A percentile compares a stretch with the other conserved stretches of the same genome.
phyloP scores from a whole-genome alignment of 208 protist species.

The Leishmania arabica region DNA sequence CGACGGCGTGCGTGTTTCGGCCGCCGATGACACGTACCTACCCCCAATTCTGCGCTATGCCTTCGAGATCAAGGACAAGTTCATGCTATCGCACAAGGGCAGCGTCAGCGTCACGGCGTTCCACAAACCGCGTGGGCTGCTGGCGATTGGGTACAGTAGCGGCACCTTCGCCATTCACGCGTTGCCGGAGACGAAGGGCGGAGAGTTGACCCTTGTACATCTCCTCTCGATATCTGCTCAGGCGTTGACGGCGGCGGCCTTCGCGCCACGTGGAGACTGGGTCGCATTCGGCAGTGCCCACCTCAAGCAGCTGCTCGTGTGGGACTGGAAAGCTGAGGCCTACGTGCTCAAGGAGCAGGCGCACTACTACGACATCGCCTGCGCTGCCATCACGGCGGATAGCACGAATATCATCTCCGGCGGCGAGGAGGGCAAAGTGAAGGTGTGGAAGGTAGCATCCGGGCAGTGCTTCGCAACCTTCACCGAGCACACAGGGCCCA shows the following conservation, averaged over 20 bases:
- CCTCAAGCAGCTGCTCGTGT: slow-evolving; percentile 93
- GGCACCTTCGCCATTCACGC: slow-evolving; percentile 92
- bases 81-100: slow-evolving; percentile 89
- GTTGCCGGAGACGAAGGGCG: slow-evolving; percentile 33
- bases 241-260: slow-evolving; percentile 83
- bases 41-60: slow-evolving; percentile 75
- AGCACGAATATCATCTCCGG: slow-evolving; percentile 89
- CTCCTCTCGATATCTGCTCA: slow-evolving; percentile 92
- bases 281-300: slow-evolving; percentile 90
- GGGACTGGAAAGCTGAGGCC: slow-evolving; percentile 93
- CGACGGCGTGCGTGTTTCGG: slow-evolving; percentile 80
- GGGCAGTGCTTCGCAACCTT: slow-evolving; percentile 95
- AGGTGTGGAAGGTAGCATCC: slow-evolving; percentile 91
- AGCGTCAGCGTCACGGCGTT: slow-evolving; percentile 80
- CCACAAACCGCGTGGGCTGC: slow-evolving; percentile 73
- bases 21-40: slow-evolving; percentile 69
- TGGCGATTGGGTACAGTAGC: slow-evolving; percentile 90
- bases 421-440: slow-evolving; percentile 94
- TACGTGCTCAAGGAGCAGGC: slow-evolving; percentile 94
- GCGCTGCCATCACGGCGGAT: slow-evolving; percentile 90
- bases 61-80: slow-evolving; percentile 86
- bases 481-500: slow-evolving; percentile 84
- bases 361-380: slow-evolving; percentile 93
- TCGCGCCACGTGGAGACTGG: slow-evolving; percentile 82
- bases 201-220: slow-evolving; percentile 73